Conservation (phyloP, 2,329 filamentous ascomycete genomes). For the Alternaria brassicae region DNA sequence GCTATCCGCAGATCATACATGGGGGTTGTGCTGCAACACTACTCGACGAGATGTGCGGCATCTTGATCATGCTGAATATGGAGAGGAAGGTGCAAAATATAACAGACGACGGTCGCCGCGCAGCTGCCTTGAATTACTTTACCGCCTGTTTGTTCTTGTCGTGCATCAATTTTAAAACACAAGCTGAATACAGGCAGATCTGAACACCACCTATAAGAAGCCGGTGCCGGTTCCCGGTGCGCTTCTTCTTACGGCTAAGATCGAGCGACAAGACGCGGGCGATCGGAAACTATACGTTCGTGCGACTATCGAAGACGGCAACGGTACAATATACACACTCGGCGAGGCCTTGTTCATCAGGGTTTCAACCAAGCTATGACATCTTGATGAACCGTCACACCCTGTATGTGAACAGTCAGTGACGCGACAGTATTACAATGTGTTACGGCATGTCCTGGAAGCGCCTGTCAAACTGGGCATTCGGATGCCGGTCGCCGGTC, state of each 20-base stretch:
- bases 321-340: slow-evolving; percentile 58
- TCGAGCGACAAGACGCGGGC: slow-evolving; percentile 58
- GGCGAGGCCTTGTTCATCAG: slow-evolving; percentile 63
- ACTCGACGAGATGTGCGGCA: slow-evolving; percentile 66
- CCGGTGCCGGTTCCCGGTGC: slow-evolving; percentile 61
- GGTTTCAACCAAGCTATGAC: slow-evolving; percentile 35
- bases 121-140: slow-evolving; percentile 28
- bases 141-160: slow-evolving; percentile 44
- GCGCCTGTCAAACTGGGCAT: neutral
- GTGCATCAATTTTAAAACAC: neutral
- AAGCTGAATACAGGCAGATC: slow-evolving; percentile 42
- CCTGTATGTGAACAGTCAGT: neutral
- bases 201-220: slow-evolving; percentile 63
- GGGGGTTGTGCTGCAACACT: slow-evolving; percentile 65
- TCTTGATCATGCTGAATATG: slow-evolving; percentile 56
- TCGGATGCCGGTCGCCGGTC: neutral
- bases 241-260: slow-evolving; percentile 56
- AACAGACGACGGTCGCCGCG: slow-evolving; percentile 8
- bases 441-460: neutral
- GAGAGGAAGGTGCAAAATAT: slow-evolving; percentile 27
- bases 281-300: slow-evolving; percentile 63
- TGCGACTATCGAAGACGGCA: slow-evolving; percentile 59
- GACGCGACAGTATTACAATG: neutral
- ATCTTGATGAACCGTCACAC: neutral
- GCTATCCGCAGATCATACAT: slow-evolving; percentile 61